These are phyloP conservation scores for Brasilioporus rufonigricans DNA, from an alignment of 768 basidiomycete species.

Conservation along the genomic window DNA sequence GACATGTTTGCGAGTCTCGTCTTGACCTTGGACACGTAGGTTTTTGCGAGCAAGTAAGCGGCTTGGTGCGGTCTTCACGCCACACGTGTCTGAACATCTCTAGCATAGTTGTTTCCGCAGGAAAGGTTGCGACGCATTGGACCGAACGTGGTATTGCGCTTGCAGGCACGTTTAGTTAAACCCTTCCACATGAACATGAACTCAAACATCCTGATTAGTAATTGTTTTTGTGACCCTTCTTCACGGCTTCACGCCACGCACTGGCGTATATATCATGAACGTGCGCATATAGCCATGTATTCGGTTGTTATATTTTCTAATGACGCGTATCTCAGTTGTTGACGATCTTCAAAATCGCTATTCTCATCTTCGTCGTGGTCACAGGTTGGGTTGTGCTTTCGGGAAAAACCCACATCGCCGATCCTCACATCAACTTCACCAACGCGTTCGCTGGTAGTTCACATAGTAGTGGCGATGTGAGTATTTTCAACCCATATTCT, in stretches of 20 bases:
- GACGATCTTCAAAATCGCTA: constrained; percentile 52
- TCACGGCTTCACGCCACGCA: constrained; percentile 49
- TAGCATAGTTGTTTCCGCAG: constrained; percentile 52
- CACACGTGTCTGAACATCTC: neutral
- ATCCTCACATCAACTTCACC: constrained; percentile 57
- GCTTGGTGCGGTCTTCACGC: neutral
- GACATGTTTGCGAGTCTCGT: neutral
- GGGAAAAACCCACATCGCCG: constrained; percentile 52
- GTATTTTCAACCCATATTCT: neutral
- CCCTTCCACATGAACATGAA: neutral
- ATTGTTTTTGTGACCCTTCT: constrained; percentile 49
- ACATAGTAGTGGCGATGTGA: constrained; percentile 47
- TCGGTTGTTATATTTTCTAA: constrained; percentile 10
- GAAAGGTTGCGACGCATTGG: constrained; percentile 44
- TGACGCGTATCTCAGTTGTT: constrained; percentile 30
- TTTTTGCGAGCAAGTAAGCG: constrained; percentile 34
- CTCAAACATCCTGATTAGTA: constrained; percentile 30
- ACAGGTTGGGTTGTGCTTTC: constrained; percentile 62
- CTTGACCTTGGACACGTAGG: constrained; percentile 8
- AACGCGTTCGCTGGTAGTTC: constrained; percentile 57
- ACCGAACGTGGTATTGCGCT: constrained; percentile 59
- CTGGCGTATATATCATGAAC: constrained; percentile 56
- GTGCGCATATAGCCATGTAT: constrained; percentile 28
- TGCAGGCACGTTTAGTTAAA: constrained; percentile 37
- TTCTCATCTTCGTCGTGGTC: constrained; percentile 54